Conservation (phyloP, 1,284 basidiomycete species). For the Anthracocystis panici-leucophaei region DNA sequence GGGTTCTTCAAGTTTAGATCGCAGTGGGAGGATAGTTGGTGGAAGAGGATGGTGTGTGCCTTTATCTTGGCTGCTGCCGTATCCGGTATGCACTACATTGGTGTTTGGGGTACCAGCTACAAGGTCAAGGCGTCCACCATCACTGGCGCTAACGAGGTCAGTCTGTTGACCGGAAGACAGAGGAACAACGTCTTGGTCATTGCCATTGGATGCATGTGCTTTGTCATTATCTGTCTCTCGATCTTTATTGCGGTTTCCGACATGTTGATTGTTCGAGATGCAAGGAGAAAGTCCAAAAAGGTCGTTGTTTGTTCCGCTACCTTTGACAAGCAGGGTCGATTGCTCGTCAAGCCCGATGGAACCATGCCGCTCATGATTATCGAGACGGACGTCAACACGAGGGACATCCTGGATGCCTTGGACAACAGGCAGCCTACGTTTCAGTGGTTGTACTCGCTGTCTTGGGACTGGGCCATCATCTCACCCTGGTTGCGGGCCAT, state of each 20-base stretch:
- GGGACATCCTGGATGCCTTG: slow-evolving; percentile 71
- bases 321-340: slow-evolving; percentile 72
- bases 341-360: slow-evolving; percentile 73
- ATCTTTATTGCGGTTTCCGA: slow-evolving; percentile 71
- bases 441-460: slow-evolving; percentile 73
- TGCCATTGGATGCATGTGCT: slow-evolving; percentile 71
- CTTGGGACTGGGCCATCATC: slow-evolving; percentile 73
- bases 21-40: slow-evolving; percentile 73
- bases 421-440: slow-evolving; percentile 72
- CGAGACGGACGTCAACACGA: slow-evolving; percentile 71
- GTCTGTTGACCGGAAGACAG: slow-evolving; percentile 52
- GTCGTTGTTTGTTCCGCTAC: slow-evolving; percentile 72
- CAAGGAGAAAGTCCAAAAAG: slow-evolving; percentile 71
- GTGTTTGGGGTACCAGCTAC: slow-evolving; percentile 72
- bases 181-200: slow-evolving; percentile 70
- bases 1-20: slow-evolving; percentile 72
- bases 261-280: slow-evolving; percentile 69
- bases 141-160: slow-evolving; percentile 28
- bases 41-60: slow-evolving; percentile 71
- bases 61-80: slow-evolving; percentile 71
- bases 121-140: slow-evolving; percentile 54
- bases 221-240: slow-evolving; percentile 71
- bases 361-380: slow-evolving; percentile 73
- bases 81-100: slow-evolving; percentile 73
- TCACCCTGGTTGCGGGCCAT: slow-evolving; percentile 71